These are phyloP conservation scores for Jackrogersella multiformis DNA, from an alignment of 495 filamentous ascomycete genomes.

Conservation along the genomic window DNA sequence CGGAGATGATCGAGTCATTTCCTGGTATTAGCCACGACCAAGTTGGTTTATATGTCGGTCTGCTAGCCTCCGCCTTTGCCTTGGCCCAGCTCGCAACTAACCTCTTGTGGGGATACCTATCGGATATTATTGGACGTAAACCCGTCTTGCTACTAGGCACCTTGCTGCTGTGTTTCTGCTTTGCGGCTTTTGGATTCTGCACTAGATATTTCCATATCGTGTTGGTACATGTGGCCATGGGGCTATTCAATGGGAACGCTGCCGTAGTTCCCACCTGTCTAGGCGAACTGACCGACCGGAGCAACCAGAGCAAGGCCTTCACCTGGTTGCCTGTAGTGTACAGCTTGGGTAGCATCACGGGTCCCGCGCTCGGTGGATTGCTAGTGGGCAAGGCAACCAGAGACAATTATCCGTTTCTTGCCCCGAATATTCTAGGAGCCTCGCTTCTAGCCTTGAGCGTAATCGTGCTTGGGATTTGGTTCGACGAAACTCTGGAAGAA, in stretches of 20 bases:
- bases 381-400: conserved; percentile 66
- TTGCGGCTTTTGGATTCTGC: conserved; percentile 89
- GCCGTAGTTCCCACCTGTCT: conserved; percentile 89
- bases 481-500: conserved; percentile 90
- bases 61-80: conserved; percentile 89
- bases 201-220: conserved; percentile 83
- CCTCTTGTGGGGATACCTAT: conserved; percentile 93
- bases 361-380: conserved; percentile 87
- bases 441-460: conserved; percentile 76
- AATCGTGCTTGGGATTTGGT: conserved; percentile 73
- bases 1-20: conserved; percentile 88
- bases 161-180: conserved; percentile 78
- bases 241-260: conserved; percentile 89
- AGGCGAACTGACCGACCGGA: conserved; percentile 93
- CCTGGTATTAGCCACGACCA: conserved; percentile 74
- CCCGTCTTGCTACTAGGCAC: conserved; percentile 92
- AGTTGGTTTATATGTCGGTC: conserved; percentile 88
- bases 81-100: conserved; percentile 91
- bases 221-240: conserved; percentile 87
- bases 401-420: conserved; percentile 81
- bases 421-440: conserved; percentile 81
- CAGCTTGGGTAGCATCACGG: conserved; percentile 90
- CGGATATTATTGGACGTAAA: conserved; percentile 89
- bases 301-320: conserved; percentile 91
- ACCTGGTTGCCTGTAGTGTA: conserved; percentile 93